Evolutionary conservation across 371 early-diverging fungal genomes (phyloP), one percentile per base, ranked within the genome.

Genomic region (Syncephalastrum monosporum): DNA sequence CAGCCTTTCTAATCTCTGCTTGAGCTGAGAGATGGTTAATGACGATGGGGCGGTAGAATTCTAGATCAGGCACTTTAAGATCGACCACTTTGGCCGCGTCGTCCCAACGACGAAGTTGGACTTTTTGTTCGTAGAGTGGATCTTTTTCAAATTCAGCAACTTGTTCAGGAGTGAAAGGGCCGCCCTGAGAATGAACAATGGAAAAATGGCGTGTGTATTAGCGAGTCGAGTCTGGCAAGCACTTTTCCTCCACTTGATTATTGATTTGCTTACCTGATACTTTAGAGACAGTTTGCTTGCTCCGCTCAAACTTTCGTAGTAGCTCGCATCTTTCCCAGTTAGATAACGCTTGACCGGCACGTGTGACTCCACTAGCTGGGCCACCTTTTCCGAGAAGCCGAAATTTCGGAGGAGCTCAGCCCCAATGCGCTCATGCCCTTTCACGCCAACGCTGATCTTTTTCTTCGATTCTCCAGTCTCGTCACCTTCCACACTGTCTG

Each of bases 321-420:
- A 83, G 13, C 68, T 50, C 3, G 61, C 57, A 42, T 78, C 60
- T 47, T 71, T 74, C 1, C 76, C 77, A 15, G 82, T 78, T 7
- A 83, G 60, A 50, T 83, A 81, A 10, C 81, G 68, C 60, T 81
- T 81, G 55, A 75, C 83, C 21, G 75, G 64, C 8, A 81, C 82
- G 56, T 81, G 83, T 1, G 82, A 72, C 47, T 80, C 83, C 5
- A 83, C 80, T 16, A 83, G 55, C 42, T 59, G 51, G 15, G 78
- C 65, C 7, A 81, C 69, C 53, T 81, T 83, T 33, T 73, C 58
- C 1, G 79, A 75, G 47, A 83, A 83, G 1, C 83, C 83, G 1
- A 83, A 60, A 41, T 57, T 68, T 19, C 65, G 60, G 33, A 83
- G 62, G 25, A 80, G 81, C 33, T 80, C 72, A 24, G 72, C 79